These are phyloP conservation scores for Cercospora sp. DNA, from an alignment of 2,329 filamentous ascomycete genomes.

Conservation along the genomic window DNA sequence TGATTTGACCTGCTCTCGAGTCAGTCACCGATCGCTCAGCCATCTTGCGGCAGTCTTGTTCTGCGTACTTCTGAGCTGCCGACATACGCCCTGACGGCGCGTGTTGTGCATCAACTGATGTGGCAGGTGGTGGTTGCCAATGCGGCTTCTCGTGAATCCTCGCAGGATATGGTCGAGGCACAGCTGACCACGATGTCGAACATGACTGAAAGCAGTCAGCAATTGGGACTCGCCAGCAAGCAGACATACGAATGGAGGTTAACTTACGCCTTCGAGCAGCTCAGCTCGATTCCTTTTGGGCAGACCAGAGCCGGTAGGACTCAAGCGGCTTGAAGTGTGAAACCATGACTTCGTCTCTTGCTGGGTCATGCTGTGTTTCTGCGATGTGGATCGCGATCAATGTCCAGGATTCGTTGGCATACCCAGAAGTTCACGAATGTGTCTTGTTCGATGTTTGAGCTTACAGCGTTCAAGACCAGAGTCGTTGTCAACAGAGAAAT, in stretches of 20 bases:
- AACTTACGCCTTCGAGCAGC: not conserved
- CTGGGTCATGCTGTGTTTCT: not conserved
- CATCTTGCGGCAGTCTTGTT: not conserved
- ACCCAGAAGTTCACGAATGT: not conserved
- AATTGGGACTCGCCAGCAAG: not conserved
- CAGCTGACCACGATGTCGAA: not conserved
- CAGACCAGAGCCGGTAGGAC: not conserved
- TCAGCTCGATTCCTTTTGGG: not conserved
- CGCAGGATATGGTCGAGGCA: not conserved
- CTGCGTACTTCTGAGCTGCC: slow-evolving; percentile 2
- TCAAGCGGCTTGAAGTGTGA: not conserved
- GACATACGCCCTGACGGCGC: not conserved
- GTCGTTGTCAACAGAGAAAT: not conserved
- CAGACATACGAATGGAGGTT: not conserved
- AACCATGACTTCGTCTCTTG: not conserved
- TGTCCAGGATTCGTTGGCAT: not conserved
- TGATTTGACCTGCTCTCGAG: not conserved
- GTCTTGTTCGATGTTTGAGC: not conserved
- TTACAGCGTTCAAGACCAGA: not conserved
- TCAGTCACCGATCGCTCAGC: not conserved
- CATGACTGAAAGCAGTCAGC: not conserved
- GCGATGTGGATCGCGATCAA: not conserved
- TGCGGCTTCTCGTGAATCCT: not conserved
- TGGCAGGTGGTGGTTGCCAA: not conserved
- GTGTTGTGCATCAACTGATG: not conserved